Percentiles rank a stretch among this genome's conserved stretches.
phyloP scores from a whole-genome alignment of 164 flowering plant genomes.

The Stephania cephalantha region DNA sequence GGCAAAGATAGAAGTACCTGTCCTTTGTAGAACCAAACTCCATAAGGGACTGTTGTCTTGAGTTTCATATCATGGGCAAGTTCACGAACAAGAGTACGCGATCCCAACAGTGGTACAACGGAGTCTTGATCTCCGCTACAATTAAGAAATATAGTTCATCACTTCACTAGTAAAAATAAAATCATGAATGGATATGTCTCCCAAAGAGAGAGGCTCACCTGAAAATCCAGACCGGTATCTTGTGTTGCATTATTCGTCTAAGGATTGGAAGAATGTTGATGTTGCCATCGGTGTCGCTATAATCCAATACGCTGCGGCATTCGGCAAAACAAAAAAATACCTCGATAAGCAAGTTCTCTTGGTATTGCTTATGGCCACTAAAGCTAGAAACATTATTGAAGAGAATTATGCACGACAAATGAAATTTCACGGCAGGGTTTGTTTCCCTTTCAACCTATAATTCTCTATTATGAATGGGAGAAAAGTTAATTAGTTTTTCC shows the following conservation, averaged over 20 bases:
- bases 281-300: constrained; percentile 54
- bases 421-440: too few relatives aligned
- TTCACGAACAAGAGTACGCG: constrained; percentile 78
- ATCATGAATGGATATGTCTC: neutral
- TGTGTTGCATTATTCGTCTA: constrained; percentile 44
- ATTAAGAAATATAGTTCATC: constrained; percentile 3
- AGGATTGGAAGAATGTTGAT: constrained; percentile 79
- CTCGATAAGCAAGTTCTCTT: neutral
- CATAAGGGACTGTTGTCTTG: constrained; percentile 75
- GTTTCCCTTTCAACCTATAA: too few relatives aligned
- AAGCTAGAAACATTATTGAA: too few relatives aligned
- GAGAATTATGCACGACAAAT: too few relatives aligned
- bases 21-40: constrained; percentile 84
- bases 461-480: too few relatives aligned
- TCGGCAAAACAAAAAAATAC: neutral
- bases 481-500: too few relatives aligned
- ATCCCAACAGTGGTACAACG: constrained; percentile 79
- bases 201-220: constrained; percentile 37
- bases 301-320: constrained; percentile 47
- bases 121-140: constrained; percentile 97
- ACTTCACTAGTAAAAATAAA: neutral
- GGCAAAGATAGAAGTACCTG: constrained; percentile 45
- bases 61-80: constrained; percentile 71
- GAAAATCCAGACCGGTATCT: constrained; percentile 81
- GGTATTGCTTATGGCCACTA: neutral